These are phyloP conservation scores for Populus tomentosa DNA, from an alignment of 441 rosid species.

Conservation along the genomic window DNA sequence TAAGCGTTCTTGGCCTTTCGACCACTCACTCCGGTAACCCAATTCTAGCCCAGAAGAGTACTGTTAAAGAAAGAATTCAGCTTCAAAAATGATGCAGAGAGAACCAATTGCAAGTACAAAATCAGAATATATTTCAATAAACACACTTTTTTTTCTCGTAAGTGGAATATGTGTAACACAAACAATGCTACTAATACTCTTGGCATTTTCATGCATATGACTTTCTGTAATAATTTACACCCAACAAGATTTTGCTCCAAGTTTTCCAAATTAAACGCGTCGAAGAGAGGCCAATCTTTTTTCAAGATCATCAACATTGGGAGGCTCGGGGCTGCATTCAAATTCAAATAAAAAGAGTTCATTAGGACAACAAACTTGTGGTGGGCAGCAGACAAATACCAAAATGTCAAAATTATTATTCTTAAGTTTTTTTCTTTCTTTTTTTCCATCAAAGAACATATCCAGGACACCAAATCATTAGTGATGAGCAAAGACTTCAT, in stretches of 20 bases:
- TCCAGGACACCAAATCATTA: too few species aligned
- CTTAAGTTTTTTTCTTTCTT: too few species aligned
- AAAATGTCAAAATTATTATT: background rate
- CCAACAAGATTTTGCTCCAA: background rate
- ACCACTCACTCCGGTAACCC: too few species aligned
- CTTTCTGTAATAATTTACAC: conserved; percentile 10
- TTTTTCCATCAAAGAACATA: too few species aligned
- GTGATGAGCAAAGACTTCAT: too few species aligned
- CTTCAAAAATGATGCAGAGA: background rate
- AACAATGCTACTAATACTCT: too few species aligned
- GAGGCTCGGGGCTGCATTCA: conserved; percentile 48
- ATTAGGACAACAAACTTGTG: background rate
- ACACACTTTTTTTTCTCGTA: background rate
- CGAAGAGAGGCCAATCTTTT: conserved; percentile 88
- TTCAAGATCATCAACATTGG: conserved; percentile 83
- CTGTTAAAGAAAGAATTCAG: too few species aligned
- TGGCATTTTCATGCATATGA: background rate
- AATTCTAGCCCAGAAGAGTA: too few species aligned
- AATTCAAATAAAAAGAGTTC: background rate
- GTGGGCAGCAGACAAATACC: background rate
- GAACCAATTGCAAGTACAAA: background rate
- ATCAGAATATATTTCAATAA: background rate
- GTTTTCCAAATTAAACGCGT: conserved; percentile 41
- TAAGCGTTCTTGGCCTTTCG: too few species aligned
- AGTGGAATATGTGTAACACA: background rate